These are phyloP conservation scores for Ceratobasidium sp. DNA, from an alignment of 1,284 basidiomycete species.

Conservation along the genomic window DNA sequence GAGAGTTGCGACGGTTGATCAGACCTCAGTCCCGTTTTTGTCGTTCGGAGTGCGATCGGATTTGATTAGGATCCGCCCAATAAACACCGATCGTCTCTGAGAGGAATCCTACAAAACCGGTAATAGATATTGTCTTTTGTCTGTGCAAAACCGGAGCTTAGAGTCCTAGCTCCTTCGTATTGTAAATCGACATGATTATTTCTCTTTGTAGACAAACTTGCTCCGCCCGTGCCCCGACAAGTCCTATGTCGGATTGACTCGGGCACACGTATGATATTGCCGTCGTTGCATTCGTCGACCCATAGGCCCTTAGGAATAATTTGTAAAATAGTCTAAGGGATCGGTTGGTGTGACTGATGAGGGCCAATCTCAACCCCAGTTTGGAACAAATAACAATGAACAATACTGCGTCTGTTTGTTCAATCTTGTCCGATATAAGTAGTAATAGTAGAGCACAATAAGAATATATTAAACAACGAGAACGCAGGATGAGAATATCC, in stretches of 20 bases:
- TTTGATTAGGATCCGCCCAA: slow-evolving; percentile 6
- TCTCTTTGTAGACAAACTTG: background rate
- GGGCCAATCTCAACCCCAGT: too few species aligned
- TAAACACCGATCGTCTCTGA: slow-evolving; percentile 20
- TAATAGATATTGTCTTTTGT: background rate
- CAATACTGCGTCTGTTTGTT: too few species aligned
- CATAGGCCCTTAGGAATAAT: background rate
- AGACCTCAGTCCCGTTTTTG: slow-evolving; percentile 36
- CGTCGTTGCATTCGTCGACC: background rate
- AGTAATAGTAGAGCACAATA: too few species aligned
- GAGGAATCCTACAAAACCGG: background rate
- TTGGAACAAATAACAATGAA: too few species aligned
- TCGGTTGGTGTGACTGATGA: too few species aligned
- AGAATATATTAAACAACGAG: too few species aligned
- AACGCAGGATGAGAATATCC: too few species aligned
- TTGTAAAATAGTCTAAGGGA: too few species aligned
- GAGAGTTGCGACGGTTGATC: slow-evolving; percentile 36
- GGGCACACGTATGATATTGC: background rate
- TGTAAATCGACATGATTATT: background rate
- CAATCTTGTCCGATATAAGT: too few species aligned
- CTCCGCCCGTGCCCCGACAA: too few species aligned
- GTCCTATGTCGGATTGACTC: too few species aligned
- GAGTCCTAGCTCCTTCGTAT: background rate
- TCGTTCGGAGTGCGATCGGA: slow-evolving; percentile 31
- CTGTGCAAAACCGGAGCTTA: background rate